Base-by-base conservation (phyloP, 805 yeast species). In the Alloascoidea africana region DNA sequence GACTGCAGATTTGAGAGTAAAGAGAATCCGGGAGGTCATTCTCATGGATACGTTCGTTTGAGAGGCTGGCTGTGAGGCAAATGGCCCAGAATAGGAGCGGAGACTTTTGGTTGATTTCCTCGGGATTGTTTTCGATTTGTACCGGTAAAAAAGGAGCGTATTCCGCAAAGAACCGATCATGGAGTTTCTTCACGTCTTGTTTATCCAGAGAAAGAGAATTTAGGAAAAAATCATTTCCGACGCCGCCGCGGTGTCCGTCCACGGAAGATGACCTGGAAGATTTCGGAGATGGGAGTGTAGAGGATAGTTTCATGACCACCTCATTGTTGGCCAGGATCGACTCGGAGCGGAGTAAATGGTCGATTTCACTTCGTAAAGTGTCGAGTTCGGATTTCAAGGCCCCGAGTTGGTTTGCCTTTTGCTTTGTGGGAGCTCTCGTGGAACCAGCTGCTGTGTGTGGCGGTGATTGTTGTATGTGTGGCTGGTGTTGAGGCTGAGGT, bases 21-120 rank as follows among this genome's bases (percentile, higher is more conserved):
- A 85, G 52, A 0, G 81, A 66, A 36, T 82, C 89, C 0, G 94
- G 89, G n/a, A 23, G 30, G 30, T 23, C 30, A 23, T 23, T 23
- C n/a, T 23, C 30, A 23, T 23, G 8, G 8, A 23, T 23, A 8
- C 13, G n/a, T 23, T 8, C 8, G 47, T 86, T 94, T 0, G 93
- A 76, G 14, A 80, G 60, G 34, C 91, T 75, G 0, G 95, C 93
- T 0, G 94, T 84, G 34, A 83, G 62, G 63, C 84, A 80, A 2
- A 86, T 87, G 0, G 94, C 70, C 96, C 96, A 87, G 52, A 87
- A 87, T 37, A 87, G 61, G 16, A 86, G 62, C 50, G 82, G 89
- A 0, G 94, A 82, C 49, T 83, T 89, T 14, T 78, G 68, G 54
- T 83, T 84, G 15, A 87, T 66, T 51, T 82, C 91, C 0, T 76